phyloP scores from a whole-genome alignment of 805 yeast species.

The Metschnikowia peoriensis region DNA sequence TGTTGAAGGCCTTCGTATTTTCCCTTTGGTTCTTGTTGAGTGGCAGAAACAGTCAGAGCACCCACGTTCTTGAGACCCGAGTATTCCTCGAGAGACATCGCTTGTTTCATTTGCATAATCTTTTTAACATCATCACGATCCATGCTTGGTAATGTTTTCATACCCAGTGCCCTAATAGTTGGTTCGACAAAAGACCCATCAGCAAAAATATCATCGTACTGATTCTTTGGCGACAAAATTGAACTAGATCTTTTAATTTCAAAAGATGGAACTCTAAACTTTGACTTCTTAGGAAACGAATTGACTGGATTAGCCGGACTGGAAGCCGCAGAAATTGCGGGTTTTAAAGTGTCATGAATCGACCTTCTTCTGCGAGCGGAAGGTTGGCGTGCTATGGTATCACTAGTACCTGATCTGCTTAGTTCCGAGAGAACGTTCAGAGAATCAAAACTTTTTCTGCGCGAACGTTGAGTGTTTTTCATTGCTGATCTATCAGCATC shows the following conservation, averaged over 20 bases:
- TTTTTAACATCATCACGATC: constrained; percentile 43
- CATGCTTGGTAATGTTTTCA: constrained; percentile 51
- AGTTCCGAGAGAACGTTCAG: constrained; percentile 28
- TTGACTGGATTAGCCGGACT: not conserved
- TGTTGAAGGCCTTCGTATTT: constrained; percentile 13
- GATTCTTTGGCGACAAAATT: constrained; percentile 34
- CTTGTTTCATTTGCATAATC: constrained; percentile 33
- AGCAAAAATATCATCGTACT: constrained; percentile 39
- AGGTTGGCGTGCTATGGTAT: not conserved
- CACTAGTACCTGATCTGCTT: not conserved
- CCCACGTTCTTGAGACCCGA: constrained; percentile 33
- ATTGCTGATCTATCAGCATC: not conserved
- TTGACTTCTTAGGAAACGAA: constrained; percentile 19
- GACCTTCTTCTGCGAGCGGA: constrained; percentile 2
- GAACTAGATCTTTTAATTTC: constrained; percentile 39
- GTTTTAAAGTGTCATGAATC: constrained; percentile 6
- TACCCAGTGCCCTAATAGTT: constrained; percentile 45
- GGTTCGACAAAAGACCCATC: constrained; percentile 25
- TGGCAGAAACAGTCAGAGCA: constrained; percentile 9
- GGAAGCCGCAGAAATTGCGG: not conserved
- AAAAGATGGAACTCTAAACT: constrained; percentile 41
- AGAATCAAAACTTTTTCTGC: constrained; percentile 26
- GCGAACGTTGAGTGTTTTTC: not conserved
- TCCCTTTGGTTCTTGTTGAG: constrained; percentile 20
- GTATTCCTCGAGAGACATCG: constrained; percentile 42